Evolutionary conservation across 306 rosid genomes (phyloP), one percentile per base, ranked within the genome.

Genomic region (Alnus rubra): DNA sequence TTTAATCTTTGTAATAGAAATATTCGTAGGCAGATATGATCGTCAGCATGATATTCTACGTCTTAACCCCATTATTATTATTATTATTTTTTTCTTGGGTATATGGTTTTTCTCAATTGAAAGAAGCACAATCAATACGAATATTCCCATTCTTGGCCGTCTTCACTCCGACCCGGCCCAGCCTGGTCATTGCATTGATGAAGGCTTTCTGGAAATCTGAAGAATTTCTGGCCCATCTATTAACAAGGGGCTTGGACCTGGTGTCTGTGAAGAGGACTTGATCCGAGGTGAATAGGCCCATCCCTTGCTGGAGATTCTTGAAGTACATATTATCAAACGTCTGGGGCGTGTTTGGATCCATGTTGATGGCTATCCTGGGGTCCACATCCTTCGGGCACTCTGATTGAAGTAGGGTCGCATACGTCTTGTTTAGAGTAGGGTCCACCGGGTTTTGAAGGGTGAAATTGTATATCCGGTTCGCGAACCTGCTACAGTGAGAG

Each of bases 141-240:
- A 93, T 89, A 42, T 89, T 93, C 10, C 96, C 97, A 15, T 88
- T 88, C 0, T 3, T 50, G 0, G 86, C 77, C 11, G 85, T 91
- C 81, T 91, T 93, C 28, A 93, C 71, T 42, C 97, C 96, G 65
- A 91, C 91, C 50, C 92, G 85, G 9, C 97, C 97, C 82, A 93
- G 78, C 73, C 88, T 93, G n/a, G 90, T 93, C 5, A 93, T 91
- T 0, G 96, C 97, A 30, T 74, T 63, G 2, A 72, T 78, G 47
- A 93, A 93, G 14, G 89, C 93, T 4, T 76, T 82, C 7, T 78
- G 56, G 48, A 93, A 93, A 53, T 78, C 80, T 0, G 78, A 62
- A 2, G 56, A 15, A n/a, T 77, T 84, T 7, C 16, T 31, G 7
- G 97, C 97, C 88, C 92, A 91, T 0, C 80, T 37, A 74, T 87